Evolutionary conservation across 176 grass and related monocot genomes (phyloP).

Genomic region (Alopecurus myosuroides): DNA sequence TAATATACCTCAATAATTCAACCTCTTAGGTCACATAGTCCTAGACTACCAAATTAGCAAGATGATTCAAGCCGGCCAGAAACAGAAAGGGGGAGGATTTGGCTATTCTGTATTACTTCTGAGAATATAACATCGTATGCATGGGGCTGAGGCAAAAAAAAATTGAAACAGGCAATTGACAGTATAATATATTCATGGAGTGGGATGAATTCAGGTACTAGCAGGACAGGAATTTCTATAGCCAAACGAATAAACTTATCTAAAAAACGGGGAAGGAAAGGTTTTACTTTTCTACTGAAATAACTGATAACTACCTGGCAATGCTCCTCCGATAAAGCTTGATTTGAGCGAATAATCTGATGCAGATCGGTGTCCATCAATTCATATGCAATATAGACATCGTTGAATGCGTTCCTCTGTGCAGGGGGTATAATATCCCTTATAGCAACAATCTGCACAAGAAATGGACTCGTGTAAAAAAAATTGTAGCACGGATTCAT

Average conservation of each 20-base stretch:
- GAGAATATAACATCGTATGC: slow-evolving; percentile 13
- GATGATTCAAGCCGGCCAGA: slow-evolving; percentile 4
- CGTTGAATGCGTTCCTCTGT: slow-evolving; percentile 72
- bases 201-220: neutral
- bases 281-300: neutral
- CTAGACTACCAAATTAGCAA: neutral
- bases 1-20: neutral
- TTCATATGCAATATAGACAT: slow-evolving; percentile 96
- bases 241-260: neutral
- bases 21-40: slow-evolving; percentile 1
- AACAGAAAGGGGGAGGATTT: neutral
- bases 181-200: neutral
- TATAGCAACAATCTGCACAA: slow-evolving; percentile 91
- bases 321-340: slow-evolving; percentile 97
- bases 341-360: slow-evolving; percentile 99
- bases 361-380: slow-evolving; percentile 99
- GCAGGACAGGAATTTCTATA: neutral
- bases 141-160: neutral
- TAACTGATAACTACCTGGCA: slow-evolving; percentile 65
- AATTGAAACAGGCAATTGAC: neutral
- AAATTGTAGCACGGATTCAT: neutral
- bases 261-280: neutral
- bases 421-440: slow-evolving; percentile 94
- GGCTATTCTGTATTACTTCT: neutral
- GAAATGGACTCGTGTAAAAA: slow-evolving; percentile 6